Conservation (phyloP, 129 eudicot species). For the Tagetes patula region DNA sequence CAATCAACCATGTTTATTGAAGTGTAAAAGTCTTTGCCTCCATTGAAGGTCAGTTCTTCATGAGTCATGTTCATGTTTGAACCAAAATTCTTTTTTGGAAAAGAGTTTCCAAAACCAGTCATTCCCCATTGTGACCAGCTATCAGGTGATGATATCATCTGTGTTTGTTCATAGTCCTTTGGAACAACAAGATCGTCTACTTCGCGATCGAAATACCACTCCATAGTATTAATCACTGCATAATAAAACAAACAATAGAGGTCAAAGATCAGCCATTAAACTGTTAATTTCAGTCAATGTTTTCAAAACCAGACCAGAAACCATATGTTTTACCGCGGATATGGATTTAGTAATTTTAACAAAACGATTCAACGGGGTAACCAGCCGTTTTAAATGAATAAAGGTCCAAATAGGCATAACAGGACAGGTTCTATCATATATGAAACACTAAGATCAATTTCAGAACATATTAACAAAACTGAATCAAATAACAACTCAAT, state of each 20-base stretch:
- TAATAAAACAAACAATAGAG: background rate
- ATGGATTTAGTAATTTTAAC: too few relatives aligned
- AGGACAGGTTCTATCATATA: too few relatives aligned
- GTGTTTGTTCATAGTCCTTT: constrained; percentile 42
- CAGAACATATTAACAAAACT: background rate
- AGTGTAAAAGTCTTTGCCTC: constrained; percentile 38
- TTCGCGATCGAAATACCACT: constrained; percentile 55
- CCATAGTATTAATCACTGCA: constrained; percentile 37
- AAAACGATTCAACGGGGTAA: too few relatives aligned
- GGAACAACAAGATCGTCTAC: constrained; percentile 65
- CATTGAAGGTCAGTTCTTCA: constrained; percentile 32
- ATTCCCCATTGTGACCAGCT: constrained; percentile 57
- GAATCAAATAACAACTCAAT: background rate
- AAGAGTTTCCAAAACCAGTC: constrained; percentile 31
- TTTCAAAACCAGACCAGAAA: too few relatives aligned
- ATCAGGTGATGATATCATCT: constrained; percentile 52
- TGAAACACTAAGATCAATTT: background rate
- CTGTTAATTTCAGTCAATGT: too few relatives aligned
- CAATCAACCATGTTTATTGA: constrained; percentile 32
- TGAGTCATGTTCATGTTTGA: constrained; percentile 27
- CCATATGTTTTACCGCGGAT: too few relatives aligned
- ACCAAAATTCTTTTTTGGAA: constrained; percentile 29
- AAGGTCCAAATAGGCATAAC: too few relatives aligned
- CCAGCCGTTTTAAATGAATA: too few relatives aligned
- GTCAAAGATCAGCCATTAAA: constrained; percentile 8